Conservation (phyloP, 2,329 filamentous ascomycete species). For the Botrytis medusae region DNA sequence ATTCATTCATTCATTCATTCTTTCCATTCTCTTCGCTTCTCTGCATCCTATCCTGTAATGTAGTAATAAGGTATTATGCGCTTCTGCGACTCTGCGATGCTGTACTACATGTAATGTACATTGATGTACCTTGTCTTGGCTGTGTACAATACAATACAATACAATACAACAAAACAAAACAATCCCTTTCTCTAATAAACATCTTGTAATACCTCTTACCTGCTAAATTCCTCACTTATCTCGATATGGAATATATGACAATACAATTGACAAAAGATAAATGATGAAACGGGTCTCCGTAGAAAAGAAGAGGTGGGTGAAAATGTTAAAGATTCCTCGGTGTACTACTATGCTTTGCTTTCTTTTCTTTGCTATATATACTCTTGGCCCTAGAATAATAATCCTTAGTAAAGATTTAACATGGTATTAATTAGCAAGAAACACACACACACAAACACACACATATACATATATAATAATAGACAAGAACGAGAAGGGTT, state of each 20-base stretch:
- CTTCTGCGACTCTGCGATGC: not conserved
- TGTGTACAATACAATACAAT: not conserved
- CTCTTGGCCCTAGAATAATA: not conserved
- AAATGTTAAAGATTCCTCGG: not conserved
- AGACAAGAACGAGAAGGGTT: no score
- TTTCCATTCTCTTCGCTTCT: not conserved
- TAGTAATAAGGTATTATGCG: not conserved
- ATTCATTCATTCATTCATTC: no score
- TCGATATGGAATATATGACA: no score
- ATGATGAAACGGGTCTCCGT: not conserved
- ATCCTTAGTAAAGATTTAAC: not conserved
- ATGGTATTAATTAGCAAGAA: not conserved
- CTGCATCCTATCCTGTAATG: not conserved
- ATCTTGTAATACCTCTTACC: not conserved
- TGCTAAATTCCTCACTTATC: no score
- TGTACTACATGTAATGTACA: not conserved
- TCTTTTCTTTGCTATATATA: rapidly evolving
- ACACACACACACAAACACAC: no score
- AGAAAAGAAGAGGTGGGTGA: not conserved
- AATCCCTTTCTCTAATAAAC: no score
- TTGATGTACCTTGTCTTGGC: slow-evolving; percentile 1
- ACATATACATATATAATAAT: no score
- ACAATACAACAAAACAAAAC: not conserved
- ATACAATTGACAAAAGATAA: not conserved
- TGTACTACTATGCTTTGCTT: no score